Base-by-base conservation (phyloP, 1,139 yeast species). In the Hyphopichia buzzinii region DNA sequence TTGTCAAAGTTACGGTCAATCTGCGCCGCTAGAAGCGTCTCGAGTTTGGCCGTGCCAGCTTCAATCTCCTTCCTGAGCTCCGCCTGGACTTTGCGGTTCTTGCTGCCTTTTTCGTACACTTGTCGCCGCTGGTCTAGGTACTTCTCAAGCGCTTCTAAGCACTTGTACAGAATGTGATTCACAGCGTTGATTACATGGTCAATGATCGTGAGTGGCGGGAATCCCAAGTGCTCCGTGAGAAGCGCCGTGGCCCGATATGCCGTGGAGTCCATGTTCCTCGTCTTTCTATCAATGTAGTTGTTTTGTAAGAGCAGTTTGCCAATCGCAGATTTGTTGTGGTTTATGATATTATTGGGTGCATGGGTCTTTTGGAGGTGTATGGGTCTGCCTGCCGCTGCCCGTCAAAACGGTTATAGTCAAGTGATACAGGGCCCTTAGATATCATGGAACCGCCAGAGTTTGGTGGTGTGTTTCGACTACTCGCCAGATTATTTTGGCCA, bases 161-260 rank as follows among this genome's bases (percentile, higher is more conserved):
- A 86, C 49, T 84, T 82, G 61, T 86, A 86, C 77, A 89, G 75
- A 26, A 88, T 78, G 39, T 81, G 89, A 51, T 90, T 89, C 17
- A 87, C 95, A 1, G 90, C 87, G 58, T 89, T 89, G 50, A 90
- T 87, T 14, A 90, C 83, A 52, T 89, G 96, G 53, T 90, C 97
- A 6, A 90, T 76, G 17, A 89, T 65, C 1, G 92, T 79, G n/a
- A 89, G 73, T 0, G 97, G 96, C 7, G 95, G 87, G 52, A 78
- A 87, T 23, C 88, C 96, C 32, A 90, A 64, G 54, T 88, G 96
- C 56, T 89, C 97, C 0, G 96, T 86, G 38, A 90, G 66, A 25
- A 85, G 59, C 30, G 81, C 74, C 15, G 81, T 75, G 17, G 77
- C 64, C 31, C 70, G 59, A 49, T 62, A 57, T 36, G 69, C 75